Evolutionary conservation across 352 stramenopile genomes (phyloP), one percentile per base, ranked within the genome.

Genomic region (Globisporangium irregulare): DNA sequence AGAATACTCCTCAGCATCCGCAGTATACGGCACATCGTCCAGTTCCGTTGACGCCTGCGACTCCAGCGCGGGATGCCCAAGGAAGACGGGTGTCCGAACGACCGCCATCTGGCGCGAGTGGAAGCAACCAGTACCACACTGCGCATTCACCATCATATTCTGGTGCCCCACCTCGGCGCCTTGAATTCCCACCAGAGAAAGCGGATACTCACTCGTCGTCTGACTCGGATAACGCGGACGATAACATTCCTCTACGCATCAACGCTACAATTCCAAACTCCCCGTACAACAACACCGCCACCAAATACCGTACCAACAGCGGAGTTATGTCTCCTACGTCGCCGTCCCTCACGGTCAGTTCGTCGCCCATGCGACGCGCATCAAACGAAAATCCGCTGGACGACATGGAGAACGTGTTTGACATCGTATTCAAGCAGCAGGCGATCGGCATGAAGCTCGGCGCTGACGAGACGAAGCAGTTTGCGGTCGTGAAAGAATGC

Each of bases 341-440:
- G 55, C 74, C 14, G 66, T 70, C 56, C 14, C 36, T 70, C 14
- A 62, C 54, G n/a, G 46, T 73, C 32, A 63, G 68, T 36, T 73
- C 72, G 34, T 73, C 76, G 36, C 72, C 76, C 18, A 22, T 77
- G 58, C 68, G 62, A 43, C 67, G 25, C 25, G 64, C 43, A 41
- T 69, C 20, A 59, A 66, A 65, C 25, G 69, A 73, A 36, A 88
- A 82, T 6, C 61, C 67, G 5, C 51, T 91, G 25, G 77, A 93
- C 48, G 77, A 79, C 24, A 84, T 94, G 71, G 81, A 93, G 27
- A 87, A 86, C 53, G 79, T 93, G 14, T 94, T 94, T 53, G 86
- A 94, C 64, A 87, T 94, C 69, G 86, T 94, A 41, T 94, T 94
- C 75, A 92, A 91, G 72, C 84, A 94, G 72, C 86, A 93, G 59